These are phyloP conservation scores for Coemansia pectinata DNA, from an alignment of 192 early-diverging fungal species.

Conservation along the genomic window DNA sequence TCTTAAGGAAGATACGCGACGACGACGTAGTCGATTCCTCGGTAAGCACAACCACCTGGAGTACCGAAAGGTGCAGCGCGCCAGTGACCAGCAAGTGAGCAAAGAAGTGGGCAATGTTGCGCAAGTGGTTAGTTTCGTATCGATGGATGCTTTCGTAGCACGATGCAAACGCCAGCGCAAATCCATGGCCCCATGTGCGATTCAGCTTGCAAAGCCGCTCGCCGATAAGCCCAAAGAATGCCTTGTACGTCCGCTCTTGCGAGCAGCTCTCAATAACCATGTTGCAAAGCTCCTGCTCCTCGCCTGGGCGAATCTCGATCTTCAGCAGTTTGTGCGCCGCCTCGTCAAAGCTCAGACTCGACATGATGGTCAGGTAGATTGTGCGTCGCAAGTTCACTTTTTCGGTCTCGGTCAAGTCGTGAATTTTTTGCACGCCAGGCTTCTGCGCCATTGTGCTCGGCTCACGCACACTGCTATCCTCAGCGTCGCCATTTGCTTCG, in stretches of 20 bases:
- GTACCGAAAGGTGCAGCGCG: constrained; percentile 80
- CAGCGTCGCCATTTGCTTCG: constrained; percentile 27
- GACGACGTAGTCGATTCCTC: constrained; percentile 96
- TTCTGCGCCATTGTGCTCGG: constrained; percentile 8
- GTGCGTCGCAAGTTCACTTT: constrained; percentile 81
- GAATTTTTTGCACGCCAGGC: constrained; percentile 58
- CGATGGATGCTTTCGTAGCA: constrained; percentile 91
- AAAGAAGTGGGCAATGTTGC: constrained; percentile 92
- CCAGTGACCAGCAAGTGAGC: constrained; percentile 85
- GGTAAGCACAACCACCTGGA: constrained; percentile 78
- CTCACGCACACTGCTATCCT: constrained; percentile 48
- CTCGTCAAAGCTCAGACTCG: constrained; percentile 93
- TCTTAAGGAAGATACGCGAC: constrained; percentile 97
- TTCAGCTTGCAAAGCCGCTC: constrained; percentile 91
- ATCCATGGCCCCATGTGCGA: constrained; percentile 74
- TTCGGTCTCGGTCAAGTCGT: constrained; percentile 89
- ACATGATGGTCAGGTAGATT: constrained; percentile 98
- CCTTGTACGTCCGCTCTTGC: constrained; percentile 93
- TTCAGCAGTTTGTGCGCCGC: constrained; percentile 93
- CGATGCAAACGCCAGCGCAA: constrained; percentile 75
- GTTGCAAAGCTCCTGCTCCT: constrained; percentile 90
- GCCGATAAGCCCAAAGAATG: constrained; percentile 89
- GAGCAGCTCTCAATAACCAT: constrained; percentile 98
- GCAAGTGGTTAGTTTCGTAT: constrained; percentile 88
- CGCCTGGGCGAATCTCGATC: constrained; percentile 77